A percentile compares a stretch with the other conserved stretches of the same genome.
Evolutionary conservation across 495 filamentous ascomycete genomes (phyloP).

Genomic region (Tetracladium setigerum): DNA sequence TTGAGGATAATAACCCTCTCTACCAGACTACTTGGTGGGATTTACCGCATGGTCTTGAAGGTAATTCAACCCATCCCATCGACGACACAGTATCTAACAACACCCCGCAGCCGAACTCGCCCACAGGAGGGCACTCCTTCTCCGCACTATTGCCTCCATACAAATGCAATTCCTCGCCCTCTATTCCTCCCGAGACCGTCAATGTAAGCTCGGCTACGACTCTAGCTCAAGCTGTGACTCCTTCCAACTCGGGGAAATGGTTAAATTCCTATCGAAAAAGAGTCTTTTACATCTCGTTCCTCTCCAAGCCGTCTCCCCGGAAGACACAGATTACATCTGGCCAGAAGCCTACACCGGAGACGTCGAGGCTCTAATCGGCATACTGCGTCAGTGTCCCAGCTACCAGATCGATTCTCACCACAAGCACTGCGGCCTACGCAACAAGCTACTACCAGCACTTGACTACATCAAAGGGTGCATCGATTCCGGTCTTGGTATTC

Average conservation of each 20-base stretch:
- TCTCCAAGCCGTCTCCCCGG: conserved; percentile 32
- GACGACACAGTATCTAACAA: conserved; percentile 8
- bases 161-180: conserved; percentile 63
- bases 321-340: conserved; percentile 25
- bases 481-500: conserved; percentile 36
- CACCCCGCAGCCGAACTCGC: conserved; percentile 56
- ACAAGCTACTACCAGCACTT: conserved; percentile 57
- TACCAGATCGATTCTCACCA: conserved; percentile 80
- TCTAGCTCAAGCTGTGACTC: conserved; percentile 70
- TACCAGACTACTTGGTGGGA: conserved; percentile 58
- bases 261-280: conserved; percentile 64
- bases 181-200: conserved; percentile 52
- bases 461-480: conserved; percentile 53
- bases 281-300: conserved; percentile 38
- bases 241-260: conserved; percentile 80
- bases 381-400: conserved; percentile 53
- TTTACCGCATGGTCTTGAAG: conserved; percentile 65
- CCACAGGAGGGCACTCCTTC: conserved; percentile 57
- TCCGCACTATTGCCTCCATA: conserved; percentile 70
- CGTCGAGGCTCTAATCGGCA: conserved; percentile 42
- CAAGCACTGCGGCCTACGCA: conserved; percentile 67
- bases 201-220: conserved; percentile 74
- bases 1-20: conserved; percentile 31
- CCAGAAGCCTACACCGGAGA: conserved; percentile 33
- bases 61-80: conserved; percentile 30